Percentiles rank a stretch among this genome's conserved stretches.
phyloP scores from a whole-genome alignment of 2,329 filamentous ascomycete genomes.

The Gnomoniopsis sp. region DNA sequence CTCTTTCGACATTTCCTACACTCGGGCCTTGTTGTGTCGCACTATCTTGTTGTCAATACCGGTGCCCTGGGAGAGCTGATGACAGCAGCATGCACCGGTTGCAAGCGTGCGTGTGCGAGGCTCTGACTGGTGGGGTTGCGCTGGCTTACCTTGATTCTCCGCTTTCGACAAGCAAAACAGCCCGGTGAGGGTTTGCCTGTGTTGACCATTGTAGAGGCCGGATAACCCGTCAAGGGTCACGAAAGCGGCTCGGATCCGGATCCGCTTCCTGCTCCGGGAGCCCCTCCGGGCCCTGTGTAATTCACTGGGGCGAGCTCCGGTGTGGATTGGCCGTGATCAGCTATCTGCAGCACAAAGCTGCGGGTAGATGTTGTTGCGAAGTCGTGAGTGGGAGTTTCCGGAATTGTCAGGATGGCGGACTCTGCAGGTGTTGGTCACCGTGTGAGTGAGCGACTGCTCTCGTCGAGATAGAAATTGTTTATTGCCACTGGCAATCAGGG shows the following conservation, averaged over 20 bases:
- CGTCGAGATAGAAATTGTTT: too few species aligned
- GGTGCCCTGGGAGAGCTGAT: neutral
- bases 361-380: too few species aligned
- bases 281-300: neutral
- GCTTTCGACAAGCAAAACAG: slow-evolving; percentile 17
- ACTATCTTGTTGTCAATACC: neutral
- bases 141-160: slow-evolving; percentile 17
- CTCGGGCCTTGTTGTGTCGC: slow-evolving; percentile 17
- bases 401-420: too few species aligned
- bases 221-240: neutral
- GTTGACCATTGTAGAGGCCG: slow-evolving; percentile 15
- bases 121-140: too few species aligned
- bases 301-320: neutral
- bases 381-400: too few species aligned
- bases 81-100: neutral
- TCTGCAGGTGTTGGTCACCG: too few species aligned
- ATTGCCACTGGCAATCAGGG: too few species aligned
- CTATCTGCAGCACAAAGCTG: neutral
- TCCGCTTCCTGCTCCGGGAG: neutral
- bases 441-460: too few species aligned
- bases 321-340: neutral
- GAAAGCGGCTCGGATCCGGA: neutral
- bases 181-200: slow-evolving; percentile 19
- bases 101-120: neutral
- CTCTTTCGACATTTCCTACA: slow-evolving; percentile 18